Conservation (phyloP, 345 rosid genomes). For the Passiflora organensis region DNA sequence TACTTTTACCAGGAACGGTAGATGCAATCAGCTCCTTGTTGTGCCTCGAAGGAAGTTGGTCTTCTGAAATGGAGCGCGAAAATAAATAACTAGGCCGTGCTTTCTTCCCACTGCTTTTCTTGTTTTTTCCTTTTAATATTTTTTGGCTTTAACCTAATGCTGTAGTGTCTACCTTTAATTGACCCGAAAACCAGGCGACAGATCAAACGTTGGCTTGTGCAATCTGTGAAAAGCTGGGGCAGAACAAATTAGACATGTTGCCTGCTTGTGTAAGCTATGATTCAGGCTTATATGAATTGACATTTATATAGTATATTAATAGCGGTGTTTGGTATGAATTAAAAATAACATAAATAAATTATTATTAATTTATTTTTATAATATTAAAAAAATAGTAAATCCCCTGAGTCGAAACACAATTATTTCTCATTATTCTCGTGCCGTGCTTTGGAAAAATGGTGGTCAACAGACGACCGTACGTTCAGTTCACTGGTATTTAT, state of each 20-base stretch:
- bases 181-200: slow-evolving; percentile 34
- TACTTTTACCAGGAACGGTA: slow-evolving; percentile 26
- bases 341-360: too few species aligned
- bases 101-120: neutral
- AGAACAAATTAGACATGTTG: slow-evolving; percentile 10
- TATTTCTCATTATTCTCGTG: too few species aligned
- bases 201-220: slow-evolving; percentile 24
- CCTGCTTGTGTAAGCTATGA: slow-evolving; percentile 11
- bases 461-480: too few species aligned
- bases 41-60: slow-evolving; percentile 58
- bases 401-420: too few species aligned
- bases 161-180: slow-evolving; percentile 16
- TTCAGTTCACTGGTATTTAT: too few species aligned
- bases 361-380: neutral
- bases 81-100: slow-evolving; percentile 7
- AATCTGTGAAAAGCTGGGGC: slow-evolving; percentile 17
- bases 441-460: too few species aligned
- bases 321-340: slow-evolving; percentile 14
- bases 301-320: neutral
- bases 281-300: neutral
- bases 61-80: slow-evolving; percentile 37
- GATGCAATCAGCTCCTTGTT: slow-evolving; percentile 11
- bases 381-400: neutral
- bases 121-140: neutral
- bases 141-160: slow-evolving; percentile 7